Conservation (phyloP, 1,284 basidiomycete species). For the Uromyces viciae-fabae region DNA sequence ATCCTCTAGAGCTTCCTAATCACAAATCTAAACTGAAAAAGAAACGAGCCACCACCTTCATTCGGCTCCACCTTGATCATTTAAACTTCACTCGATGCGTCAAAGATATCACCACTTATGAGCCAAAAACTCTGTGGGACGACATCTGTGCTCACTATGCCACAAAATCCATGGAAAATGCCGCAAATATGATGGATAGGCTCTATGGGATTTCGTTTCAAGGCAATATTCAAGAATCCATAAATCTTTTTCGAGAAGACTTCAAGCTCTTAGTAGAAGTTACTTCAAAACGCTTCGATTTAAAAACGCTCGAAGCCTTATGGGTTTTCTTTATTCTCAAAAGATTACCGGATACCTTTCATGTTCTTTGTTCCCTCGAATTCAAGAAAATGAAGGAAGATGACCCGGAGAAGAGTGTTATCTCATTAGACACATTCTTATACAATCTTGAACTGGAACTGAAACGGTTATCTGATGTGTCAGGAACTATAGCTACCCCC, state of each 20-base stretch:
- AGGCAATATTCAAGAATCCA: background rate
- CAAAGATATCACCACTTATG: background rate
- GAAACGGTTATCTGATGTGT: background rate
- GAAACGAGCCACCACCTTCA: background rate
- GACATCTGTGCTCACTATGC: background rate
- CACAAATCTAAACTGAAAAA: too few species aligned
- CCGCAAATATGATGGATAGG: background rate
- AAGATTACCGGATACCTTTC: background rate
- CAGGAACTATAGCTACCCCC: background rate
- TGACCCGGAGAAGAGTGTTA: too few species aligned
- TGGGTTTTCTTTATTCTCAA: background rate
- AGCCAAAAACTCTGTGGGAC: background rate
- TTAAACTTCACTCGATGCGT: background rate
- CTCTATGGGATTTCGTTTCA: background rate
- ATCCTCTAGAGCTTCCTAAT: too few species aligned
- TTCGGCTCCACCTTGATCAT: background rate
- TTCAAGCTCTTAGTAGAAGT: background rate
- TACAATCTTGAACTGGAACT: background rate
- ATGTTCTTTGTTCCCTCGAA: background rate
- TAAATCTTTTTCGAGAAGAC: background rate
- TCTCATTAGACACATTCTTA: too few species aligned
- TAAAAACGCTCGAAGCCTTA: background rate
- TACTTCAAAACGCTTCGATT: background rate
- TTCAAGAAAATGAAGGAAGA: too few species aligned
- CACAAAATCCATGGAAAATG: background rate